Conservation (phyloP, 2,329 filamentous ascomycete genomes). For the Aureobasidium vineae region DNA sequence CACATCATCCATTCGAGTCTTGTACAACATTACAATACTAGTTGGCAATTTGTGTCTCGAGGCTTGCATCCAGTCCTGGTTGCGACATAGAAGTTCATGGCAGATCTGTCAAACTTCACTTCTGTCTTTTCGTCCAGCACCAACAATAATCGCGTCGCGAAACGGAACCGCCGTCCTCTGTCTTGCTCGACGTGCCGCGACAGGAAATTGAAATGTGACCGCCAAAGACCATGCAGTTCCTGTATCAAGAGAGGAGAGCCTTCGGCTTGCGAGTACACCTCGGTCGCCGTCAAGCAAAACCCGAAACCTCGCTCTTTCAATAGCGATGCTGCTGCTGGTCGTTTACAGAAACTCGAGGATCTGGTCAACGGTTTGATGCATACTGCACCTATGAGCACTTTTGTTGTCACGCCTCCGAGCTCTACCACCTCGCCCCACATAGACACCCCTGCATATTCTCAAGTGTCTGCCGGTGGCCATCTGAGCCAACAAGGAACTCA, state of each 20-base stretch:
- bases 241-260: conserved; percentile 12
- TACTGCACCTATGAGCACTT: not conserved
- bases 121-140: not conserved
- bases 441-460: not conserved
- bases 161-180: conserved; percentile 22
- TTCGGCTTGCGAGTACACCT: not conserved
- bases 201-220: conserved; percentile 22
- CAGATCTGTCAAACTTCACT: not conserved
- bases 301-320: not conserved
- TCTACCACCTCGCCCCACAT: not conserved
- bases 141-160: conserved; percentile 9
- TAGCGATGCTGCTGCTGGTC: conserved; percentile 7
- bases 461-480: conserved; percentile 13
- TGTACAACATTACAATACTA: not conserved
- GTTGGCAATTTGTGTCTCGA: no score
- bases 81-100: not conserved
- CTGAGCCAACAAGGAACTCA: conserved; percentile 12
- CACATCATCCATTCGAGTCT: not conserved
- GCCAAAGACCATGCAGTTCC: conserved; percentile 13
- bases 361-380: conserved; percentile 24
- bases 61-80: not conserved
- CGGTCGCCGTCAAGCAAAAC: not conserved
- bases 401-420: not conserved
- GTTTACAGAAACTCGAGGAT: conserved; percentile 23
- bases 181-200: conserved; percentile 16